A percentile compares a stretch with the other conserved stretches of the same genome.
Conservation (phyloP, 345 rosid genomes). For the Litchi chinensis region DNA sequence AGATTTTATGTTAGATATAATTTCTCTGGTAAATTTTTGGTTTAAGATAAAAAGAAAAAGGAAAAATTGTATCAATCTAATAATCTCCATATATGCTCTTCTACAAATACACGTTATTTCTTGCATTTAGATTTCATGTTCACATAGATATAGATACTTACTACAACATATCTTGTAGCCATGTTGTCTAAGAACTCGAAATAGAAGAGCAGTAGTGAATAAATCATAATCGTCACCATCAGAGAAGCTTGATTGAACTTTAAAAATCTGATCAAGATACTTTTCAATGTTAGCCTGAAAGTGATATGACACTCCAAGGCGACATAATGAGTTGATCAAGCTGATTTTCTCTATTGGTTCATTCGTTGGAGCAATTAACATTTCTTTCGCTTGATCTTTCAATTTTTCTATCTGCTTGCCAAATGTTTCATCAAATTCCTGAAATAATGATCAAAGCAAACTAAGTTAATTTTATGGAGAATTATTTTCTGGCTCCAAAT, state of each 20-base stretch:
- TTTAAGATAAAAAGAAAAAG: too few species aligned
- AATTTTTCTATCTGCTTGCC: neutral
- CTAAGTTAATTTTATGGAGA: too few species aligned
- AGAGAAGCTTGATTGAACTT: neutral
- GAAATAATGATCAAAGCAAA: too few species aligned
- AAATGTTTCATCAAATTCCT: neutral
- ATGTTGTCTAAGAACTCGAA: conserved; percentile 1
- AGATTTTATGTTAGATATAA: too few species aligned
- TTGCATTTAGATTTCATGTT: neutral
- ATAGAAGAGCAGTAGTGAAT: conserved; percentile 1
- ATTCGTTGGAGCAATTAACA: neutral
- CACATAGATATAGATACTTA: neutral
- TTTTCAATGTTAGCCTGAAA: neutral
- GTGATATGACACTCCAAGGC: conserved; percentile 15
- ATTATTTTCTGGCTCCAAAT: too few species aligned
- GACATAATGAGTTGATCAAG: neutral
- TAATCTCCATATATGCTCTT: too few species aligned
- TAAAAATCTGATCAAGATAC: neutral
- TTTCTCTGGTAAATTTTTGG: too few species aligned
- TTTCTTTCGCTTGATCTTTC: neutral
- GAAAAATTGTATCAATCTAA: too few species aligned
- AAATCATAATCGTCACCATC: neutral
- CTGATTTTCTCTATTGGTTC: neutral
- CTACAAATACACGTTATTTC: too few species aligned
- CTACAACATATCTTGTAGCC: neutral